Evolutionary conservation across 2,329 filamentous ascomycete species (phyloP), one percentile per base, ranked within the genome.

Genomic region (Pyrenochaeta sp.): DNA sequence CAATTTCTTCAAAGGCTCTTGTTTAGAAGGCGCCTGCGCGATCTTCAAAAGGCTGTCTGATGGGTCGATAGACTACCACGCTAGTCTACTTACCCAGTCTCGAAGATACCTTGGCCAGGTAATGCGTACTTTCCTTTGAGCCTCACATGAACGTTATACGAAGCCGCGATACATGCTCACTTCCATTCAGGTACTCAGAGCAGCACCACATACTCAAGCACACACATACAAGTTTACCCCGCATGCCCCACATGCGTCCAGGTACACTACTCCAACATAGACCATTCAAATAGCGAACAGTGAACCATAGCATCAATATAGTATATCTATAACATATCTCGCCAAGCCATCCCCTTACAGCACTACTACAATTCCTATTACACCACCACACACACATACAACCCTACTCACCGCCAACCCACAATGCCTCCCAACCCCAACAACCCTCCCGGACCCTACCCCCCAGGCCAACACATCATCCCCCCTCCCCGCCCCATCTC

Each of bases 401-500:
- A 19, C 19, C 19, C 19, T 19, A 19, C 19, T 19, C 19, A 19
- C 19, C 19, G 19, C 36, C 13, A 39, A 15, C 36, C 12, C 5
- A 39, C n/a, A 13, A 39, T 66, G 2, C 28, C 37, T 15, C 19
- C 37, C 10, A 47, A 66, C n/a, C 52, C 63, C 15, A 73, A 73
- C 52, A 44, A 58, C 13, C 68, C 69, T 2, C 19, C 55, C 0
- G 62, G 64, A 1, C 71, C 71, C 4, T 70, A 72, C 36, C 32
- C 61, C 5, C 28, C 47, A 1, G 70, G 66, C 28, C 42, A 66
- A 49, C 72, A 73, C 51, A 66, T 74, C 28, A 54, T 69, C 15
- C 69, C 69, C 2, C 70, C 69, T 25, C 62, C 69, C 8, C 69
- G 70, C 1, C 64, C 70, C 1, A 19, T 45, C 5, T 74, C 72